Evolutionary conservation across 2,329 filamentous ascomycete species (phyloP).

Genomic region (Metarhizium humberi): DNA sequence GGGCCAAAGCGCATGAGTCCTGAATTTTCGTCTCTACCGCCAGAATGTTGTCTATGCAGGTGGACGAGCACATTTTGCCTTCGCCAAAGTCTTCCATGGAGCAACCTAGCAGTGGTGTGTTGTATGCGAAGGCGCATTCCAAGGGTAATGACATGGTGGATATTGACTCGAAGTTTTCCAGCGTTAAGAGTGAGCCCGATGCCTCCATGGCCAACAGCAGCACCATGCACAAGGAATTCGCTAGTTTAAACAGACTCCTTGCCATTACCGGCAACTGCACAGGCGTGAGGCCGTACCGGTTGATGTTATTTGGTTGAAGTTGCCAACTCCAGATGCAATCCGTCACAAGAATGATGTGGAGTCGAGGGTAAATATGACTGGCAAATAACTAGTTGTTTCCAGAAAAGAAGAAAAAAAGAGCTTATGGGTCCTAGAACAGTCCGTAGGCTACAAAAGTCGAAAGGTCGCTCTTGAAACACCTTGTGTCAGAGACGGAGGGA

Average conservation of each 20-base stretch:
- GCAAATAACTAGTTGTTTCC: background rate
- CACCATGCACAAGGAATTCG: slow-evolving; percentile 10
- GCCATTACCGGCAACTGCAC: slow-evolving; percentile 1
- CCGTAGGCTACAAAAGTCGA: background rate
- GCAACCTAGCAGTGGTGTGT: slow-evolving; percentile 30
- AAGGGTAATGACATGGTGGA: slow-evolving; percentile 25
- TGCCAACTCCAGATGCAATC: background rate
- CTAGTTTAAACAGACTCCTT: background rate
- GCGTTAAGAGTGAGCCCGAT: slow-evolving; percentile 16
- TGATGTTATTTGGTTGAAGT: background rate
- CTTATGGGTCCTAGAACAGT: background rate
- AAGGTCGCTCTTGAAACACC: background rate
- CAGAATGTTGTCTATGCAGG: slow-evolving; percentile 22
- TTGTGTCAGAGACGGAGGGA: background rate
- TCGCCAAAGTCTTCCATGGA: slow-evolving; percentile 22
- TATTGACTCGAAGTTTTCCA: slow-evolving; percentile 32
- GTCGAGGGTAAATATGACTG: background rate
- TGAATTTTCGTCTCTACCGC: slow-evolving; percentile 19
- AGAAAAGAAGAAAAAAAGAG: background rate
- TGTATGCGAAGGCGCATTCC: slow-evolving; percentile 32
- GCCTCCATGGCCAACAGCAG: slow-evolving; percentile 14
- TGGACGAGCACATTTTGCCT: slow-evolving; percentile 26
- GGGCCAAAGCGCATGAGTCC: slow-evolving; percentile 15
- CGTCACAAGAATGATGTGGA: background rate
- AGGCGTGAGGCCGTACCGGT: background rate